These are phyloP conservation scores for Ophidiomyces ophidiicola DNA, from an alignment of 2,329 filamentous ascomycete genomes.

Conservation along the genomic window DNA sequence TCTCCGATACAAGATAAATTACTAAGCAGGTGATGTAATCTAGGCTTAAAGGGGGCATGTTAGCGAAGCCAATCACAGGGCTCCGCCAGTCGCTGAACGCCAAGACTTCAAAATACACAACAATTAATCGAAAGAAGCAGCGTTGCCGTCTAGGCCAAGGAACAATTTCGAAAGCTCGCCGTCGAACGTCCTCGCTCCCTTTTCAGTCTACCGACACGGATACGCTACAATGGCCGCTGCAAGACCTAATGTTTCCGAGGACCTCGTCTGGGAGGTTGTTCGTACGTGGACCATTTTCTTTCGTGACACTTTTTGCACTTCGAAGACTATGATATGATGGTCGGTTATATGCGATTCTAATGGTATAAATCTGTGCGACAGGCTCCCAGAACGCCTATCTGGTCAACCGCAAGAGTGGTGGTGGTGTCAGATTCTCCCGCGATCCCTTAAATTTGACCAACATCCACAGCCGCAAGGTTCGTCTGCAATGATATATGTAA, in stretches of 20 bases:
- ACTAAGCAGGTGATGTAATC: not conserved
- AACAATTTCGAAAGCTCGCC: conserved; percentile 10
- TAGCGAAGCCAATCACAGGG: conserved; percentile 25
- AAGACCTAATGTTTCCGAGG: conserved; percentile 68
- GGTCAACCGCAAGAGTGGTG: conserved; percentile 71
- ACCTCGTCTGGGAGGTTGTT: conserved; percentile 89
- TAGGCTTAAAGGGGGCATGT: conserved; percentile 27
- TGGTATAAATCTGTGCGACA: conserved; percentile 30
- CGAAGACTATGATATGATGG: not conserved
- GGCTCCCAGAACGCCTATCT: conserved; percentile 82
- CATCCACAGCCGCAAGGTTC: conserved; percentile 79
- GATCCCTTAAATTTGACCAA: conserved; percentile 91
- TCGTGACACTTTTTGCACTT: not conserved
- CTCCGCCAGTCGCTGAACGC: conserved; percentile 3
- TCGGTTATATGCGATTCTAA: conserved; percentile 3
- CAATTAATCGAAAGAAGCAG: conserved; percentile 5
- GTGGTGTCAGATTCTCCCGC: conserved; percentile 79
- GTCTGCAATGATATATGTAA: conserved; percentile 13
- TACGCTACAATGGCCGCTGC: conserved; percentile 31
- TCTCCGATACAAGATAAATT: not conserved
- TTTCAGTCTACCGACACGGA: conserved; percentile 3
- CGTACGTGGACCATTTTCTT: conserved; percentile 51
- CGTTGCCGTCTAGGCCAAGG: not conserved
- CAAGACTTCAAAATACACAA: conserved; percentile 14
- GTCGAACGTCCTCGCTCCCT: conserved; percentile 5